Percentiles rank a stretch among this genome's conserved stretches.
Evolutionary conservation across 2,329 filamentous ascomycete species (phyloP).

Genomic region (Cladobotryum mycophilum): DNA sequence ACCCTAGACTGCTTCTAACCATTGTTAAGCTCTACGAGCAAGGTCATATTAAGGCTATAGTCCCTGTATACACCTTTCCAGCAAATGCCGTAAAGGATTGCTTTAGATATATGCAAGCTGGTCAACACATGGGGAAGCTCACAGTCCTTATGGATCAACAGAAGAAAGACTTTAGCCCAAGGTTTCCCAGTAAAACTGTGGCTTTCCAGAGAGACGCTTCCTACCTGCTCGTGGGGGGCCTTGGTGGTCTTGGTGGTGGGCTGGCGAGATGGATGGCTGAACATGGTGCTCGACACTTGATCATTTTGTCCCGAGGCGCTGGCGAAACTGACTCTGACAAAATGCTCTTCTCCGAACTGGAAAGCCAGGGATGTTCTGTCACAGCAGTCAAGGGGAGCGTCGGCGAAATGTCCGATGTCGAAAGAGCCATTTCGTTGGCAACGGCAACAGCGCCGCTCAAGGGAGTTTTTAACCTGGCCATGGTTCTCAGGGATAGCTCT

Average conservation of each 20-base stretch:
- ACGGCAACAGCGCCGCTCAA: conserved; percentile 26
- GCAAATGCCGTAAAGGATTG: conserved; percentile 11
- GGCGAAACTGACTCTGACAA: conserved; percentile 2
- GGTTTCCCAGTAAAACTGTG: too few species aligned
- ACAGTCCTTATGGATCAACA: not conserved
- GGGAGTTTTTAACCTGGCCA: conserved; percentile 32
- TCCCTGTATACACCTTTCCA: conserved; percentile 11
- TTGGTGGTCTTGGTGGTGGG: conserved; percentile 19
- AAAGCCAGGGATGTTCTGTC: conserved; percentile 4
- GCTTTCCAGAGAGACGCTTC: not conserved
- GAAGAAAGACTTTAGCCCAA: not conserved
- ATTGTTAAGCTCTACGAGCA: not conserved
- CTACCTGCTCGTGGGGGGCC: conserved; percentile 21
- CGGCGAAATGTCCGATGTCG: conserved; percentile 5
- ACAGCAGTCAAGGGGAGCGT: conserved; percentile 5
- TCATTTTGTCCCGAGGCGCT: conserved; percentile 9
- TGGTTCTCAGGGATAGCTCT: conserved; percentile 20
- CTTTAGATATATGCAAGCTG: conserved; percentile 14
- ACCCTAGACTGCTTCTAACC: not conserved
- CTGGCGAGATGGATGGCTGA: conserved; percentile 20
- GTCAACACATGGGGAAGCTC: conserved; percentile 22
- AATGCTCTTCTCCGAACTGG: conserved; percentile 3
- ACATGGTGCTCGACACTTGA: conserved; percentile 11
- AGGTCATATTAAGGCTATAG: conserved; percentile 12
- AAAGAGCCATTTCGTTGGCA: conserved; percentile 6